Evolutionary conservation across 495 filamentous ascomycete genomes (phyloP).

Genomic region (Podospora pseudopauciseta): DNA sequence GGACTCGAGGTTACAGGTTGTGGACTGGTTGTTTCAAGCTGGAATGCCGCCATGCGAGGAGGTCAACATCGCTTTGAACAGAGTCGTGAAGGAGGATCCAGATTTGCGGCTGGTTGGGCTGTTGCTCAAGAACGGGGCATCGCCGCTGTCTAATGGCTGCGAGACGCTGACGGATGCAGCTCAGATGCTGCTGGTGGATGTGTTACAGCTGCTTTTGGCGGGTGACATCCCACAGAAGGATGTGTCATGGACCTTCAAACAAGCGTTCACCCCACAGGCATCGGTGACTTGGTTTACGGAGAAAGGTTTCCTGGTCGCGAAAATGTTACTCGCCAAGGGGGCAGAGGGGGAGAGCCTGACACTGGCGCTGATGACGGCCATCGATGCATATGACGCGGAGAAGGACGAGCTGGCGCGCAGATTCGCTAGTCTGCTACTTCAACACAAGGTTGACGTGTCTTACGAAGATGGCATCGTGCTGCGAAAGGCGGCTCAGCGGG

Average conservation of each 20-base stretch:
- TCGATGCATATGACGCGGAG: constrained; percentile 33
- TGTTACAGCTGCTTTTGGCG: constrained; percentile 39
- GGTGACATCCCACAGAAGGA: constrained; percentile 34
- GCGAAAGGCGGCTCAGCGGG: constrained; percentile 40
- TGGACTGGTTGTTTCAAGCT: constrained; percentile 43
- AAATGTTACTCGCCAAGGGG: constrained; percentile 40
- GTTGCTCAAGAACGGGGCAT: constrained; percentile 40
- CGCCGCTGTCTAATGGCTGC: constrained; percentile 40
- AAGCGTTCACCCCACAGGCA: constrained; percentile 34
- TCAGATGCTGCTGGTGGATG: constrained; percentile 28
- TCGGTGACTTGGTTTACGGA: constrained; percentile 37
- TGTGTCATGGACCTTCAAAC: constrained; percentile 37
- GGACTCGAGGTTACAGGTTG: constrained; percentile 41
- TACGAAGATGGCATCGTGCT: constrained; percentile 40
- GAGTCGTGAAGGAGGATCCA: constrained; percentile 44
- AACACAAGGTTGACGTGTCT: constrained; percentile 38
- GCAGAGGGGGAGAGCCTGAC: constrained; percentile 40
- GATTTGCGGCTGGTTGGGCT: constrained; percentile 42
- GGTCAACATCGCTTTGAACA: constrained; percentile 39
- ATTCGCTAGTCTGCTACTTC: constrained; percentile 37
- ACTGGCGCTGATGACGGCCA: constrained; percentile 34
- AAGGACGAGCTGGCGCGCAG: constrained; percentile 32
- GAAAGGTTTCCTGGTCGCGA: constrained; percentile 36
- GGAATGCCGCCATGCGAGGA: constrained; percentile 39
- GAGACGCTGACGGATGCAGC: constrained; percentile 44